Conservation (phyloP, 768 basidiomycete genomes). For the Suillus bovinus region DNA sequence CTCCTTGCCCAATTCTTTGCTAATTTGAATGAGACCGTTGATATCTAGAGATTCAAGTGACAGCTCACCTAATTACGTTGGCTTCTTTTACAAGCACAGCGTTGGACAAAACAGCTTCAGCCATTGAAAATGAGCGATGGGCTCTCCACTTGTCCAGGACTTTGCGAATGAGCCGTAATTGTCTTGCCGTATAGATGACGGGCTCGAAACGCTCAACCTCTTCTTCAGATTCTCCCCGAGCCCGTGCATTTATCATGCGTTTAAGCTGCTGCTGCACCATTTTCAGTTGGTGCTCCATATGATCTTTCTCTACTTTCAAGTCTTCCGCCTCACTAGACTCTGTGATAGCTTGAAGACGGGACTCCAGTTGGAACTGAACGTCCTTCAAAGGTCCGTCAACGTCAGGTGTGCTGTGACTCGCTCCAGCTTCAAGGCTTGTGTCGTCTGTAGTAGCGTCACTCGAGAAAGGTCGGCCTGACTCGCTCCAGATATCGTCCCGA, state of each 20-base stretch:
- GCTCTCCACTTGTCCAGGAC: conserved; percentile 85
- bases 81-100: conserved; percentile 92
- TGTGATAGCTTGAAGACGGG: conserved; percentile 57
- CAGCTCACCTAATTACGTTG: conserved; percentile 79
- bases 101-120: conserved; percentile 80
- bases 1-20: conserved; percentile 84
- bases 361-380: conserved; percentile 75
- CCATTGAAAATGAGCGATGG: conserved; percentile 88
- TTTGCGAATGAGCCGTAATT: conserved; percentile 79
- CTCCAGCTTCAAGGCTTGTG: conserved; percentile 74
- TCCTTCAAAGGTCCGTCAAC: conserved; percentile 65
- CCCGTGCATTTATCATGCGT: conserved; percentile 72
- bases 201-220: conserved; percentile 72
- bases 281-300: conserved; percentile 88
- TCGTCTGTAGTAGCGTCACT: conserved; percentile 85
- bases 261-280: conserved; percentile 82
- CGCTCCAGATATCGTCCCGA: conserved; percentile 88
- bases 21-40: conserved; percentile 31
- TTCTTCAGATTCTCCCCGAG: conserved; percentile 72
- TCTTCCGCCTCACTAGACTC: conserved; percentile 81
- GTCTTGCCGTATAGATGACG: conserved; percentile 77
- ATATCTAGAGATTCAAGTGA: background rate
- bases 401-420: conserved; percentile 63
- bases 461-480: conserved; percentile 75
- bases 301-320: conserved; percentile 85